Base-by-base conservation (phyloP, 768 basidiomycete species). In the Lactarius vividus region DNA sequence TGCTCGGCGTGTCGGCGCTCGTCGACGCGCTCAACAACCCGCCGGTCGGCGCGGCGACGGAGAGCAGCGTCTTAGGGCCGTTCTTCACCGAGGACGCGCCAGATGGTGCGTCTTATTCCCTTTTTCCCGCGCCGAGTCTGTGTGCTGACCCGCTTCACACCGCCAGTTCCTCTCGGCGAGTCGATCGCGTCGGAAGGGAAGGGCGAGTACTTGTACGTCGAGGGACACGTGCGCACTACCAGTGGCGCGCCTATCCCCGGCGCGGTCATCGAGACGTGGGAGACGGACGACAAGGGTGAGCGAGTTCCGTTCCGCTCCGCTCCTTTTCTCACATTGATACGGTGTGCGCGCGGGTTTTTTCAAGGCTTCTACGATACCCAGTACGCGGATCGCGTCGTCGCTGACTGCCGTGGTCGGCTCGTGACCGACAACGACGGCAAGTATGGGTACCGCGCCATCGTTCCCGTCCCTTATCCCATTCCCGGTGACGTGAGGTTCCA, bases 121-220 rank as follows among this genome's bases (percentile, higher is more conserved):
- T 42, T 60, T 23, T 26, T 6, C 35, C 4, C 15, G 15, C 15
- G 11, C 10, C 23, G n/a, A n/a, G n/a, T n/a, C n/a, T n/a, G n/a
- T 11, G 44, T 46, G 44, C 44, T 46, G n/a, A 46, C 52, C 9
- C 23, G 6, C 26, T 29, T 4, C 2, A 26, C 11, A 29, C 49
- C 13, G 1, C 42, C 67, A 92, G 91, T 92, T 63, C 74, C 79
- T 28, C 74, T 82, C 7, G 92, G 92, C 5, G 90, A 82, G 1
- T 85, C 87, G 11, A 95, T 94, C 59, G 91, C 93, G 8, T 91
- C 91, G 0, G 92, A 94, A 74, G 92, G 89, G 63, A 93, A 91
- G 75, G 93, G 92, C 26, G 84, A 92, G 11, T 90, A 92, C 73
- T 79, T 95, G 83, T 92, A 82, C 69, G 88, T 94, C 59, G 83